phyloP scores from a whole-genome alignment of 306 rosid genomes.

The Vigna unguiculata region DNA sequence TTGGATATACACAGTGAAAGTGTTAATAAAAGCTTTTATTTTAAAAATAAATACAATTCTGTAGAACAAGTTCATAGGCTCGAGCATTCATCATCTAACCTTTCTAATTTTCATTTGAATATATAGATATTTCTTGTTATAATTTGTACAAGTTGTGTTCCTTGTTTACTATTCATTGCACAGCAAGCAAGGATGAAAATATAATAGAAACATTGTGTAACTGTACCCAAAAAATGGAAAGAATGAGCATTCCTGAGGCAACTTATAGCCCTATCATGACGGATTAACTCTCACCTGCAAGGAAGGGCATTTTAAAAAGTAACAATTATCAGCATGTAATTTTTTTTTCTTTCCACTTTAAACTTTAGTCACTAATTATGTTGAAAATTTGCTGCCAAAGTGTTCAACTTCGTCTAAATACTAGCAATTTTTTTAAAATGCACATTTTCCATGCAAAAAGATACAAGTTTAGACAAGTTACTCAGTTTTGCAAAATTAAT shows the following conservation, averaged over 20 bases:
- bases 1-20: too few species aligned
- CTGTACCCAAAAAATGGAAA: not conserved
- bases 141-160: too few species aligned
- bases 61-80: too few species aligned
- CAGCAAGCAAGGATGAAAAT: too few species aligned
- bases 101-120: not conserved
- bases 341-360: not conserved
- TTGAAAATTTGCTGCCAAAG: not conserved
- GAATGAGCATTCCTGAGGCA: not conserved
- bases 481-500: not conserved
- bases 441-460: not conserved
- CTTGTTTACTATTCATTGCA: too few species aligned
- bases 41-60: too few species aligned
- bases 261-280: not conserved
- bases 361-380: not conserved
- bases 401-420: not conserved
- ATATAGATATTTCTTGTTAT: not conserved
- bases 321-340: not conserved
- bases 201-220: too few species aligned
- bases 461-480: not conserved
- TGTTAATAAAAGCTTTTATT: too few species aligned
- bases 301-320: not conserved
- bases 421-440: not conserved
- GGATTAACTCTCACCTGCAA: slow-evolving; percentile 7
- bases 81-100: not conserved